These are phyloP conservation scores for Torrubiella hemipterigena DNA, from an alignment of 2,329 filamentous ascomycete species.

Conservation along the genomic window DNA sequence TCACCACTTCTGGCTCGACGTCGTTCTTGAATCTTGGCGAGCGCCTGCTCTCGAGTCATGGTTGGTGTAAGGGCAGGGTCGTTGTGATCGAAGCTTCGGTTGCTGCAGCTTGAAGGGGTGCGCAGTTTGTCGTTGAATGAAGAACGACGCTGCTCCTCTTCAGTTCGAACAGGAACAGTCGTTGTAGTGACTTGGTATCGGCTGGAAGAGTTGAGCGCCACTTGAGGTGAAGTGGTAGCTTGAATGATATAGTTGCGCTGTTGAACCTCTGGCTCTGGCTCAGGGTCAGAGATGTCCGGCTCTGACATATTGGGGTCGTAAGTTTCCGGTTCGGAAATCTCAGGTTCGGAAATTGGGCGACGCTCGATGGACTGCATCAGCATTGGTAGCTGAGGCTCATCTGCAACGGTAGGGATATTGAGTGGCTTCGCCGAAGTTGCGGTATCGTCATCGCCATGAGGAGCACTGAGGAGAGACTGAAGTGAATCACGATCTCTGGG, in stretches of 20 bases:
- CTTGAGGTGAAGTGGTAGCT: conserved; percentile 25
- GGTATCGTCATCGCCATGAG: conserved; percentile 25
- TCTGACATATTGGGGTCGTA: conserved; percentile 4
- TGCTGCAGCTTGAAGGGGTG: conserved; percentile 28
- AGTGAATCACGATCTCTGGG: conserved; percentile 44
- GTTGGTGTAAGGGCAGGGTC: conserved; percentile 51
- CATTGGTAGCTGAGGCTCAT: conserved; percentile 7
- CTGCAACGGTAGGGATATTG: conserved; percentile 24
- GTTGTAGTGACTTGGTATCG: conserved; percentile 37
- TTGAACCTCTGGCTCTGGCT: conserved; percentile 7
- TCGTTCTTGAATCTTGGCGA: conserved; percentile 63
- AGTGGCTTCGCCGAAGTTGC: conserved; percentile 25
- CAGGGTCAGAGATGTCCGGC: conserved; percentile 4
- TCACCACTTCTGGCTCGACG: conserved; percentile 58
- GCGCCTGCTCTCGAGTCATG: conserved; percentile 61
- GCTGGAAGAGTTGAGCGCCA: conserved; percentile 25
- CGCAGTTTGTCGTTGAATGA: conserved; percentile 32
- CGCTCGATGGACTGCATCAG: too few relatives aligned
- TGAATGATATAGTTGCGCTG: conserved; percentile 12
- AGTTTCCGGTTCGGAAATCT: conserved; percentile 1
- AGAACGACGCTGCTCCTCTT: conserved; percentile 22
- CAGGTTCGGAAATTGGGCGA: too few relatives aligned
- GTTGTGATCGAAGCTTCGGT: conserved; percentile 35
- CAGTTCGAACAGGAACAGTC: conserved; percentile 39
- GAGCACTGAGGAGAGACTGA: conserved; percentile 48